Base-by-base conservation (phyloP, 1,284 basidiomycete species). In the Apiotrichum gamsii region DNA sequence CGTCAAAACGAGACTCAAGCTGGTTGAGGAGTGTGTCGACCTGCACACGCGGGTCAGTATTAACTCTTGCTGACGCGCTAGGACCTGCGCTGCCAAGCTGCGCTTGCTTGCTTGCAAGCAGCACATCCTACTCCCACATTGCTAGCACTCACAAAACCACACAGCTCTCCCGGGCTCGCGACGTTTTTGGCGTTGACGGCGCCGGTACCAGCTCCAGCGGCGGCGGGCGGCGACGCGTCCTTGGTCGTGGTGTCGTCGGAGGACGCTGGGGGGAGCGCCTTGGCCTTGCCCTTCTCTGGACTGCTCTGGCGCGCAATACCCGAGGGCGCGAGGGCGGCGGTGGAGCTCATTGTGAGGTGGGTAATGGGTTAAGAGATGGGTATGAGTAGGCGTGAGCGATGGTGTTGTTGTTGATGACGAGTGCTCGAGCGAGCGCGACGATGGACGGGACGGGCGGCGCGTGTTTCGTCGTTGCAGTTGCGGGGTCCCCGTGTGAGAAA, bases 111-210 rank as follows among this genome's bases (percentile, higher is more conserved):
- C 8, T 19, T 3, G 16, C 20, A 2, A 10, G 13, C 41, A 18
- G 28, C 23, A 43, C 20, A 15, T 8, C 8, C 34, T 15, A 15
- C 36, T 25, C 32, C 5, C 5, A n/a, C n/a, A n/a, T n/a, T n/a
- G n/a, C n/a, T n/a, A n/a, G n/a, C n/a, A 69, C 67, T 49, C 52
- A 69, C 67, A 46, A 67, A 69, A 15, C 67, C 67, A 44, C 65
- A 67, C 44, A 69, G 50, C 49, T 69, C 67, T 37, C 62, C 67
- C 4, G 67, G 67, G 45, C 59, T 65, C 25, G 66, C 58, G 14
- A 69, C 60, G 29, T 69, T 63, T 43, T 64, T 65, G 6, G 55
- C 63, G 20, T 43, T 51, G 28, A 24, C 32, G 24, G 29, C 43
- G 33, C 43, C 45, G 15, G 31, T 25, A 14, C 31, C 48, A 31